These are phyloP conservation scores for Rhodotorula sp. DNA, from an alignment of 1,284 basidiomycete genomes.

Conservation along the genomic window DNA sequence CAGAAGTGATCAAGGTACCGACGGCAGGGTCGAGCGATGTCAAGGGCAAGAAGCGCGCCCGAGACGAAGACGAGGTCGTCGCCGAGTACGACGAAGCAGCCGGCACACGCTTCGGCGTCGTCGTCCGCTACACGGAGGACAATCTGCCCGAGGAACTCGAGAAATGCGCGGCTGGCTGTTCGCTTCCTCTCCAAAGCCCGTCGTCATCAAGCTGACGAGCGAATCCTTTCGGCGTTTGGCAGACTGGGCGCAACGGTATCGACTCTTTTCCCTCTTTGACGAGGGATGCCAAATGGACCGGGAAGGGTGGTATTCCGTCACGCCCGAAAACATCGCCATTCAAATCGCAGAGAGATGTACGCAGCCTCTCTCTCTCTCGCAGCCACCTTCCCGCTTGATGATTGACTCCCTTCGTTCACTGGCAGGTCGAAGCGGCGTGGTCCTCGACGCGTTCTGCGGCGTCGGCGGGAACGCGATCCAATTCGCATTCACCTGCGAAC, in stretches of 20 bases:
- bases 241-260: conserved; percentile 83
- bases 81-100: conserved; percentile 7
- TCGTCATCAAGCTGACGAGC: background rate
- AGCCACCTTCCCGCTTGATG: background rate
- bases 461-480: conserved; percentile 97
- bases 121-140: conserved; percentile 20
- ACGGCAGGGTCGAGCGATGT: conserved; percentile 7
- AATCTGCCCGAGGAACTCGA: conserved; percentile 33
- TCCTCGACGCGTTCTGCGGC: conserved; percentile 94
- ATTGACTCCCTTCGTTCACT: background rate
- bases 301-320: conserved; percentile 93
- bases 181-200: no score
- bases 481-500: conserved; percentile 90
- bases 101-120: conserved; percentile 18
- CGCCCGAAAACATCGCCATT: conserved; percentile 84
- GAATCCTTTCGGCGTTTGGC: background rate
- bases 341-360: conserved; percentile 88
- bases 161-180: conserved; percentile 32
- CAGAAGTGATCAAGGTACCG: background rate
- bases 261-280: conserved; percentile 77
- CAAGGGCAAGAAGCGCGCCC: conserved; percentile 34
- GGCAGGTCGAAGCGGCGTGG: conserved; percentile 48
- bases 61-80: background rate
- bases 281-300: conserved; percentile 55
- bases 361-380: conserved; percentile 23